These are phyloP conservation scores for Rhododendron griersonianum DNA, from an alignment of 148 eudicot genomes.

Conservation along the genomic window DNA sequence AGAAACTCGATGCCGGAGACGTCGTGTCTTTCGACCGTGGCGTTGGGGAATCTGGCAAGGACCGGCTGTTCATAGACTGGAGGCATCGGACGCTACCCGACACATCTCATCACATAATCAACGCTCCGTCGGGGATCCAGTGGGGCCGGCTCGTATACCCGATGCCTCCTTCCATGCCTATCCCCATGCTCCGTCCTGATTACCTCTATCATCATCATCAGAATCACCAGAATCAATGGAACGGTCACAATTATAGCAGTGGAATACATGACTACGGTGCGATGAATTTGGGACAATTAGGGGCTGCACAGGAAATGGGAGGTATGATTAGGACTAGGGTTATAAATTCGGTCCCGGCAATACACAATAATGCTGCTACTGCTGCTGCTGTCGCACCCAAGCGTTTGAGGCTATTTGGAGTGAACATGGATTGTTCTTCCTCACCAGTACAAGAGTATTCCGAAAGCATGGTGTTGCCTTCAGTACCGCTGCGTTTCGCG, in stretches of 20 bases:
- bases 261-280: background rate
- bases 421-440: constrained; percentile 72
- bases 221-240: constrained; percentile 11
- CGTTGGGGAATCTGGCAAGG: constrained; percentile 32
- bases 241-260: constrained; percentile 4
- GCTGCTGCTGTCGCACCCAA: constrained; percentile 53
- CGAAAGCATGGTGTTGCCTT: background rate
- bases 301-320: constrained; percentile 5
- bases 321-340: constrained; percentile 16
- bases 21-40: constrained; percentile 66
- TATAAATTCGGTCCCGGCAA: constrained; percentile 69
- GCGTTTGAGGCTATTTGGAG: constrained; percentile 87
- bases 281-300: background rate
- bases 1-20: constrained; percentile 76
- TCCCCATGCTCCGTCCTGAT: background rate
- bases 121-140: constrained; percentile 3
- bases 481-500: background rate
- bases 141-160: background rate
- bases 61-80: constrained; percentile 74
- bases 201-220: background rate
- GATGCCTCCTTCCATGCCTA: background rate
- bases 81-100: constrained; percentile 45
- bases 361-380: constrained; percentile 38
- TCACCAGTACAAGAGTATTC: background rate
- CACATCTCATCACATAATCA: background rate